Conservation (phyloP, 2,329 filamentous ascomycete species). For the Talaromyces verruculosus region DNA sequence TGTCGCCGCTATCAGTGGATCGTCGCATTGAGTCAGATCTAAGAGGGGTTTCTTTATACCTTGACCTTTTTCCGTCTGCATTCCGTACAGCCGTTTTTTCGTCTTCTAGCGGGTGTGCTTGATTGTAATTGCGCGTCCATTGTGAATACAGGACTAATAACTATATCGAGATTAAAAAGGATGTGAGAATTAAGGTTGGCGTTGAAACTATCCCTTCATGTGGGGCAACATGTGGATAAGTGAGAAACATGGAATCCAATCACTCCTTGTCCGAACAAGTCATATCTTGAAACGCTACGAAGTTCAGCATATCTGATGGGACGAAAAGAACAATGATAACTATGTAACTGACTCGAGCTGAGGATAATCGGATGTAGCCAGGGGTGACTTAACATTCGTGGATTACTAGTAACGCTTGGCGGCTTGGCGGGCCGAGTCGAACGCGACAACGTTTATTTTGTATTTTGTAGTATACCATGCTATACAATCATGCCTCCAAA, state of each 20-base stretch:
- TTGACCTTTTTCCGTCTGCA: constrained; percentile 35
- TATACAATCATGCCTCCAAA: too few relatives aligned
- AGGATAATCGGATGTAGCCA: too few relatives aligned
- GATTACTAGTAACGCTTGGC: too few relatives aligned
- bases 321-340: too few relatives aligned
- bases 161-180: background rate
- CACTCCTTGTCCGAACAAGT: too few relatives aligned
- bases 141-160: background rate
- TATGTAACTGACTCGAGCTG: too few relatives aligned
- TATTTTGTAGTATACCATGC: too few relatives aligned
- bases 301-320: too few relatives aligned
- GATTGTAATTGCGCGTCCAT: background rate
- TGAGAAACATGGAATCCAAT: background rate
- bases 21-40: background rate
- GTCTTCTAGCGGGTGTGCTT: constrained; percentile 16
- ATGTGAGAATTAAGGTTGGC: background rate
- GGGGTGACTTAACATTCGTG: too few relatives aligned
- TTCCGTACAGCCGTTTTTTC: constrained; percentile 35
- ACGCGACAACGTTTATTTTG: too few relatives aligned
- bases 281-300: too few relatives aligned
- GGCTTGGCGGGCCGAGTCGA: too few relatives aligned
- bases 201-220: background rate
- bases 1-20: constrained; percentile 11
- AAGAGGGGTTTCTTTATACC: constrained; percentile 17
- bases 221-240: background rate